Base-by-base conservation (phyloP, 306 rosid genomes). In the Gastrolobium villosum region DNA sequence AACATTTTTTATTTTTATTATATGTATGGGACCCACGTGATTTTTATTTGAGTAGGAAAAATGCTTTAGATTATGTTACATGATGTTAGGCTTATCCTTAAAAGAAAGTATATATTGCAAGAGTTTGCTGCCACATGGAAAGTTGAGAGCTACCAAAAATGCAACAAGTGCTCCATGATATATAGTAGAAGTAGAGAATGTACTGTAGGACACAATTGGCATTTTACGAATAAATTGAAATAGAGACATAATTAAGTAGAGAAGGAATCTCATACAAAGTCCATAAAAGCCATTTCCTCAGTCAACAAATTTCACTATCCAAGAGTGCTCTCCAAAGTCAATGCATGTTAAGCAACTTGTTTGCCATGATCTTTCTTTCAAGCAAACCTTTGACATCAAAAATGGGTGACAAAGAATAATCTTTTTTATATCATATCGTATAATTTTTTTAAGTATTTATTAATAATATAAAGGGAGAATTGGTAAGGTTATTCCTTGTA, bases 311-410 rank as follows among this genome's bases (percentile, higher is more conserved):
- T 32, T 50, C 50, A 70, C 20, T 34, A 15, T 37, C 31, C 34
- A 6, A 54, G 63, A 1, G 5, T 1, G 35, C 30, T 70, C 65
- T 70, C 66, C 49, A 61, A 80, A 53, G 79, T 80, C 84, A 74
- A 86, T 79, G 84, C 54, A 75, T 5, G 56, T 30, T 52, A 45
- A 40, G 3, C 68, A 62, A 70, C 79, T 55, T 70, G 79, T 50
- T 60, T 32, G 5, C 9, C 0, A 79, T 7, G 1, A 74, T 30
- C 10, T 45, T 13, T 52, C n/a, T 15, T 41, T 15, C 39, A 65
- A 66, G 31, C 76, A 65, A 65, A 64, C 66, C 71, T n/a, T 26
- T 60, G 37, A 28, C 50, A 48, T 14, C 30, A 57, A 78, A 48
- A 75, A 49, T 35, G 71, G 26, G 26, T 20, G 26, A 20, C 26